Percentiles rank a stretch among this genome's conserved stretches.
phyloP scores from a whole-genome alignment of 2,329 filamentous ascomycete species.

The Fusarium caatingaense region DNA sequence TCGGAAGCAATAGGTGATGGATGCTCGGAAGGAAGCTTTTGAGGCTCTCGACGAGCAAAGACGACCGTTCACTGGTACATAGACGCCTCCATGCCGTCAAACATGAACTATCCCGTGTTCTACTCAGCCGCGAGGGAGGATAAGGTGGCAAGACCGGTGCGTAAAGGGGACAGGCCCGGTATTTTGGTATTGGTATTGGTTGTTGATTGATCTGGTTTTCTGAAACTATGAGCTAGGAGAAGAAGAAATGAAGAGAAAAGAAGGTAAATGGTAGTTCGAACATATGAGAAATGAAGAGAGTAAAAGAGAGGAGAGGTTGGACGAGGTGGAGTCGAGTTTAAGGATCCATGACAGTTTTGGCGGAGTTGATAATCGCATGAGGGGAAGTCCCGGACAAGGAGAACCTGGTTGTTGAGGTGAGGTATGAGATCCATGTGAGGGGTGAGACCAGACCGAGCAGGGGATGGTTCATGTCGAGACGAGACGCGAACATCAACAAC shows the following conservation, averaged over 20 bases:
- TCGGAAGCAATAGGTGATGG: slow-evolving; percentile 23
- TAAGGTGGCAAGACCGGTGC: neutral
- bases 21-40: slow-evolving; percentile 30
- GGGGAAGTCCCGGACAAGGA: slow-evolving; percentile 37
- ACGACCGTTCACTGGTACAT: slow-evolving; percentile 39
- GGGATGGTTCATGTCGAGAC: slow-evolving; percentile 30
- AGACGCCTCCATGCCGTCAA: slow-evolving; percentile 43
- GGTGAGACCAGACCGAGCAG: slow-evolving; percentile 39
- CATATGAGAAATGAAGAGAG: slow-evolving; percentile 33
- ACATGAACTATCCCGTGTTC: slow-evolving; percentile 23
- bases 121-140: slow-evolving; percentile 15
- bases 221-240: slow-evolving; percentile 4
- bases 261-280: slow-evolving; percentile 18
- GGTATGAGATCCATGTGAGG: slow-evolving; percentile 36
- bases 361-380: slow-evolving; percentile 38
- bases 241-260: neutral
- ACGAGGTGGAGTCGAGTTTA: slow-evolving; percentile 46
- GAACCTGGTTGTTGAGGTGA: slow-evolving; percentile 40
- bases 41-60: slow-evolving; percentile 40
- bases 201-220: slow-evolving; percentile 7
- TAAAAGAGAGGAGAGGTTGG: slow-evolving; percentile 38
- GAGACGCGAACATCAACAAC: slow-evolving; percentile 33
- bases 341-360: slow-evolving; percentile 43
- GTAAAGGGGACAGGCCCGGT: neutral
- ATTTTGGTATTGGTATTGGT: neutral